Base-by-base conservation (phyloP, 306 rosid genomes). In the Psophocarpus tetragonolobus region DNA sequence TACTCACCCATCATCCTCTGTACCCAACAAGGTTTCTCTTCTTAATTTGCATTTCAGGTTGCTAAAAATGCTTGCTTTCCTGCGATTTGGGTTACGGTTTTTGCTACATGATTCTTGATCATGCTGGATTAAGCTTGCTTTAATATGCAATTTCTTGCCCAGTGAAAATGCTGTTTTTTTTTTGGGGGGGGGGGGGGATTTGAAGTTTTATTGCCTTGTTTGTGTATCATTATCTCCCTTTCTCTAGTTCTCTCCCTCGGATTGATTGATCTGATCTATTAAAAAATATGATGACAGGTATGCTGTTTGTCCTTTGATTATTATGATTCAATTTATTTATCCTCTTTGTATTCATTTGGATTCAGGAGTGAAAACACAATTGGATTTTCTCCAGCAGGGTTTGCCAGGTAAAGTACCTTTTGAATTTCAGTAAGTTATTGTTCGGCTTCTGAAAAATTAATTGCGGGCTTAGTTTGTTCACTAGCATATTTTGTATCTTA, bases 311-410 rank as follows among this genome's bases (percentile, higher is more conserved):
- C 24, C 39, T 38, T 77, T 51, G 48, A 29, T 71, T 71, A 6
- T 18, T 72, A 45, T 63, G 68, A 45, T 72, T 64, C 48, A 73
- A 65, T 75, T 32, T 26, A 74, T 62, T 75, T 26, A 74, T 57
- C 66, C 15, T 26, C 9, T 67, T 79, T 1, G 29, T 77, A 68
- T 68, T 70, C 68, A 35, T 80, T 32, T 85, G 80, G 87, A 78
- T 76, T 79, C 87, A 95, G 99, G 97, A 57, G 88, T 87, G 74
- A 87, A 92, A 80, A 64, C 91, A 24, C 99, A 91, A 65, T 81
- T 96, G 92, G 99, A 96, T 80, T 90, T 88, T 88, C 92, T 96
- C 53, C 94, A 88, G 76, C 99, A 86, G 82, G 88, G 97, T 78
- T 90, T 96, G 84, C 93, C 98, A 85, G 99, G 99, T 96, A 83